Evolutionary conservation across 2,329 filamentous ascomycete species (phyloP).

Genomic region (Orbilia javanica): DNA sequence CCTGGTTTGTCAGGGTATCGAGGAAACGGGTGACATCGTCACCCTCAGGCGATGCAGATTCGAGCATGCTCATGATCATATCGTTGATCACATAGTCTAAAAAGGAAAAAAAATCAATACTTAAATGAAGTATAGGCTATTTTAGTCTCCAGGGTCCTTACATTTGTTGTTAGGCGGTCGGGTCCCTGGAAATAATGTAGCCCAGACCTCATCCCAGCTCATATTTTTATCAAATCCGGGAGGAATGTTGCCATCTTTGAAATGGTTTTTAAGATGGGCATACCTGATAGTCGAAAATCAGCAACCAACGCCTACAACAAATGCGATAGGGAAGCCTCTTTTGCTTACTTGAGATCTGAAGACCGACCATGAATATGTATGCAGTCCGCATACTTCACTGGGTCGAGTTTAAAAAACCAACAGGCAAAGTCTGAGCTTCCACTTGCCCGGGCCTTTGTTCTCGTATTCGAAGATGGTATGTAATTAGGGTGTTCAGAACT

Average conservation of each 20-base stretch:
- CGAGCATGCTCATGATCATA: slow-evolving; percentile 51
- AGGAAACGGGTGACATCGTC: slow-evolving; percentile 52
- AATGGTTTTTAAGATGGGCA: slow-evolving; percentile 50
- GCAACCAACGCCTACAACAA: not conserved
- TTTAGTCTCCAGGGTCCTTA: not conserved
- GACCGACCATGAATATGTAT: slow-evolving; percentile 53
- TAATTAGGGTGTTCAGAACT: slow-evolving; percentile 29
- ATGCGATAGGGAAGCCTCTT: not conserved
- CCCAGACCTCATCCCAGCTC: slow-evolving; percentile 56
- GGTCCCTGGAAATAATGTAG: slow-evolving; percentile 39
- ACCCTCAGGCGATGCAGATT: slow-evolving; percentile 23
- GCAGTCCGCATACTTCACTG: slow-evolving; percentile 49
- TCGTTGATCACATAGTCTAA: slow-evolving; percentile 55
- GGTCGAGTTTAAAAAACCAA: slow-evolving; percentile 56
- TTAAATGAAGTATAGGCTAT: not conserved
- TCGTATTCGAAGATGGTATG: slow-evolving; percentile 29
- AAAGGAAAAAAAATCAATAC: not conserved
- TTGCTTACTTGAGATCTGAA: slow-evolving; percentile 49
- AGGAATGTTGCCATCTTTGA: slow-evolving; percentile 24
- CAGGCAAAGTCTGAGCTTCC: slow-evolving; percentile 41
- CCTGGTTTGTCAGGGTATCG: slow-evolving; percentile 25
- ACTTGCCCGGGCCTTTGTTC: slow-evolving; percentile 15
- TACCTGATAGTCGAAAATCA: slow-evolving; percentile 28
- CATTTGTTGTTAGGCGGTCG: slow-evolving; percentile 47
- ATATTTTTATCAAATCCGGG: slow-evolving; percentile 51